Base-by-base conservation (phyloP, 805 yeast genomes). In the Candida qinlingensis region DNA sequence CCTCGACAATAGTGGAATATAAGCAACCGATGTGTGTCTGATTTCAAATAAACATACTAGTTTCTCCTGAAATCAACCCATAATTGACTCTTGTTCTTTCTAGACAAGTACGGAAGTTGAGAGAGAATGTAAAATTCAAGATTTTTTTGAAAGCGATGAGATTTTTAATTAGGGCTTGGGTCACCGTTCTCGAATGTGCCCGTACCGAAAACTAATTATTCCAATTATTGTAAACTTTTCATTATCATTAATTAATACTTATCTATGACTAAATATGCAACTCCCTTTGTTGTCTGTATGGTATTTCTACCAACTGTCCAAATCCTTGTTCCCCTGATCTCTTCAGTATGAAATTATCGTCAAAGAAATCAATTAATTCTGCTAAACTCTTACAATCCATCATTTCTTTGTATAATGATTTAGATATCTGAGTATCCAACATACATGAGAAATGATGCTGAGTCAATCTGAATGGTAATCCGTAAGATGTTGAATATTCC, bases 361-460 rank as follows among this genome's bases (percentile, higher is more conserved):
- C 98, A 60, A 94, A 80, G 87, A 90, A 92, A 59, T 88, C 96
- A 25, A 89, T 63, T 57, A 92, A 64, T 50, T 85, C 87, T 6
- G 81, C 72, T 51, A 87, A 66, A 39, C 73, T 73, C 29, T 71
- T 75, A 43, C 75, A 63, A 42, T 76, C 76, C 72, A 90, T 90
- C 75, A 94, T 69, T 52, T 77, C 81, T 55, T 79, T 79, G 41
- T 80, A 70, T 40, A 77, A 65, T 1, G 63, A 56, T 54, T 76
- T 78, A 3, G 74, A 60, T 7, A 83, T 48, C 45, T 68, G 72
- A 51, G 74, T 73, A 38, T 81, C 87, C 54, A 90, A 66, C 98
- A 94, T 92, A 64, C 94, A 87, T 9, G 86, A 79, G 46, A 94
- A 64, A 66, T 92, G 98, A 61, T 92, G 97, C 64, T 89, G 96